Evolutionary conservation across 495 filamentous ascomycete species (phyloP), one percentile per base, ranked within the genome.

Genomic region (Xylaria scruposa): DNA sequence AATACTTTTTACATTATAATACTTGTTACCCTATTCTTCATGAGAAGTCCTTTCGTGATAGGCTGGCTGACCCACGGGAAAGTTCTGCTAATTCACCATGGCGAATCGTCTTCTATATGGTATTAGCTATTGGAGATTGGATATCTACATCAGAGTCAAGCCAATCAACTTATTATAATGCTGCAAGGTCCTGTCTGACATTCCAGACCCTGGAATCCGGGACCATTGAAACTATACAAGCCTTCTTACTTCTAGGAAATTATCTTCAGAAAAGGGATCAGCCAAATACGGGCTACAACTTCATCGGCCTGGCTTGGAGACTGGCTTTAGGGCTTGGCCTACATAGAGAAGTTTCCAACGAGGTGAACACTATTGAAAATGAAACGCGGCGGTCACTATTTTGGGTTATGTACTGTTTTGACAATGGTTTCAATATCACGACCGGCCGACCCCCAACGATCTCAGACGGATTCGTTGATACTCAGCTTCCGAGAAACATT

Each of bases 261-360:
- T 87, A 87, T 75, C 81, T 83, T 3, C 87, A 89, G 75, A 89
- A 88, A 73, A 78, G 86, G 36, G 84, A 88, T 72, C 86, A 88
- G 68, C 87, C 85, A 15, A 88, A 89, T 68, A 87, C 86, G 0
- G 85, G 86, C 12, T 89, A 85, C 79, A 89, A 82, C 70, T 76
- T 81, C 54, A 69, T 82, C 24, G 84, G 84, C 7, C 74, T 84
- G 26, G 84, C 83, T 13, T 77, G 81, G 44, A 72, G 82, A 9
- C 84, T 85, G 81, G 84, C 82, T 1, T 78, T 86, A 8, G 83
- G 84, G 0, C 70, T 86, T 21, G 84, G 84, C 0, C 77, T 86
- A 13, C 83, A 86, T 73, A 79, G 82, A 6, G 83, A 84, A 36
- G 67, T 79, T 31, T 54, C 71, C 17, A 72, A 68, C 29, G 72